Percentiles rank a stretch among this genome's conserved stretches.
Conservation (phyloP, 306 rosid species). For the Prunus dulcis region DNA sequence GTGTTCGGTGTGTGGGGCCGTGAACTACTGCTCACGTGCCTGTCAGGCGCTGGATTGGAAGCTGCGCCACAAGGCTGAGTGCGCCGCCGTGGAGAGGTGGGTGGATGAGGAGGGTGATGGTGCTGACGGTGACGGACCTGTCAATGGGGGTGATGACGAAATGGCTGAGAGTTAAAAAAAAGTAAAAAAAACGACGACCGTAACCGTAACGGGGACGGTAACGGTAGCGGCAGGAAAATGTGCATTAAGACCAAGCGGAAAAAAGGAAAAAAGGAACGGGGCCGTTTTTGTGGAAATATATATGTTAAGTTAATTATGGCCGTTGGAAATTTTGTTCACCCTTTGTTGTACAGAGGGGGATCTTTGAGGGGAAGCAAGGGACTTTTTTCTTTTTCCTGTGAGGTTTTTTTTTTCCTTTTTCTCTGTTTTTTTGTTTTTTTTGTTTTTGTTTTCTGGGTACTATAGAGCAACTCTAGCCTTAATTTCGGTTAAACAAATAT, state of each 20-base stretch:
- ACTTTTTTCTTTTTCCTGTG: not conserved
- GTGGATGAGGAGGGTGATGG: conserved; percentile 53
- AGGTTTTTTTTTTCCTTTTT: not conserved
- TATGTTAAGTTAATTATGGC: conserved; percentile 22
- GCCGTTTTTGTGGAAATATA: conserved; percentile 31
- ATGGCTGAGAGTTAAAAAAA: conserved; percentile 40
- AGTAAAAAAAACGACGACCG: not conserved
- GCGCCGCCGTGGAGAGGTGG: conserved; percentile 72
- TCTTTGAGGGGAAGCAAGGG: conserved; percentile 7
- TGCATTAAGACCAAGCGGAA: not conserved
- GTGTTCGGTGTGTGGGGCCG: conserved; percentile 83
- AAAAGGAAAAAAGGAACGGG: conserved; percentile 14
- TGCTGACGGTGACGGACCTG: conserved; percentile 36
- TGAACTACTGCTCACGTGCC: conserved; percentile 91
- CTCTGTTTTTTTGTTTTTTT: not conserved
- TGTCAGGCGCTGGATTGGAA: conserved; percentile 99
- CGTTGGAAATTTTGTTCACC: conserved; percentile 18
- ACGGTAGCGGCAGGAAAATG: conserved; percentile 23
- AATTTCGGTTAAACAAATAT: conserved; percentile 22
- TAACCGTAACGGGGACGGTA: conserved; percentile 18
- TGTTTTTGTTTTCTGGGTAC: not conserved
- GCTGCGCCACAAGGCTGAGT: conserved; percentile 76
- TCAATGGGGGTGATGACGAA: conserved; percentile 29
- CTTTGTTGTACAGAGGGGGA: conserved; percentile 20
- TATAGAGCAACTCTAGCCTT: conserved; percentile 31